Evolutionary conservation across 2,329 filamentous ascomycete genomes (phyloP), one percentile per base, ranked within the genome.

Genomic region (Coniella vitis): DNA sequence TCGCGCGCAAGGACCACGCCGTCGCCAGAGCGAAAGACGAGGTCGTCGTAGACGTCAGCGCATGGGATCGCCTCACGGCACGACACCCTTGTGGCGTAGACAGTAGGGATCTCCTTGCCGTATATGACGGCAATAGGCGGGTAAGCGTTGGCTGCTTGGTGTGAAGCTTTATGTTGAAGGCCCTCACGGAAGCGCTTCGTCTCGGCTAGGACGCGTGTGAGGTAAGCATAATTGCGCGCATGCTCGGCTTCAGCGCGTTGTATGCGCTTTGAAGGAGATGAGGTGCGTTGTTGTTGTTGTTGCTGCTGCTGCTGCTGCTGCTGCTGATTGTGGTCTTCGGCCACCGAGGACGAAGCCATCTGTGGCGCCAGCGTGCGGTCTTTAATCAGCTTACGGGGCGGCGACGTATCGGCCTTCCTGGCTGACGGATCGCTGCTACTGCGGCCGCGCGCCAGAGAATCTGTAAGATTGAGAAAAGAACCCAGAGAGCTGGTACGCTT

Each of bases 1-100:
- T 91, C 87, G 44, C 81, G 81, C 0, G 90, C 87, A 7, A 96
- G 75, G 47, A 91, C 89, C 0, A 97, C 90, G 0, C 90, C 91
- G 62, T 97, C 90, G 2, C 90, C 90, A 19, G 84, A 84, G 1
- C 86, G 85, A 67, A 96, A 96, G 0, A 88, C 79, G 2, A 97
- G 73, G 57, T 94, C 84, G 56, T 95, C 89, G 63, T 95, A 96
- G 1, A 81, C 84, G 64, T 94, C 88, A 0, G 80, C 71, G 53
- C 81, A 80, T 43, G 81, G 78, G 56, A 96, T 95, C 0, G 77
- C 82, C 47, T 91, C 89, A 3, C 77, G 73, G 2, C 81, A 80
- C 13, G 77, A 69, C 0, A 97, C 88, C 38, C 84, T 82, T 0
- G 87, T 88, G 0, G 85, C 89, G 61, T 83, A 89, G 1, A 95